These are phyloP conservation scores for Apiotrichum sp. DNA, from an alignment of 1,284 basidiomycete genomes.

Conservation along the genomic window DNA sequence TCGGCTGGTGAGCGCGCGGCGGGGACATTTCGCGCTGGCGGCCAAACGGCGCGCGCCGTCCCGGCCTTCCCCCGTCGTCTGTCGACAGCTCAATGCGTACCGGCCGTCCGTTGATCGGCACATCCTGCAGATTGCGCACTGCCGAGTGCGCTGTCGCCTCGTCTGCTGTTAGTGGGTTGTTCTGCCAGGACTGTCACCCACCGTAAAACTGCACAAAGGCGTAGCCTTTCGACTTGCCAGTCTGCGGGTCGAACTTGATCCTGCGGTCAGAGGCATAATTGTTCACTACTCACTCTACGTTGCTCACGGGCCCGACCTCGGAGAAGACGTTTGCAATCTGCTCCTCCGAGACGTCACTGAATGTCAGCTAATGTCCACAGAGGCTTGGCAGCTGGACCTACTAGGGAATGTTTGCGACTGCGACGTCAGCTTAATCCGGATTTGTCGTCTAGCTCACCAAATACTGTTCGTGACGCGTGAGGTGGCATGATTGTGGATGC, in stretches of 20 bases:
- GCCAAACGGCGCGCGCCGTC: constrained; percentile 30
- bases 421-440: not conserved
- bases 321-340: constrained; percentile 47
- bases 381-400: constrained; percentile 11
- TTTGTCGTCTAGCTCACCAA: not conserved
- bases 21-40: constrained; percentile 26
- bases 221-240: constrained; percentile 93
- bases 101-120: constrained; percentile 72
- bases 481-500: not conserved
- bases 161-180: constrained; percentile 54
- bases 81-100: constrained; percentile 69
- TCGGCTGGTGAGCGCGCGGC: constrained; percentile 4
- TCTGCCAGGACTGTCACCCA: constrained; percentile 47
- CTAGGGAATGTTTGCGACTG: constrained; percentile 45
- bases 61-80: constrained; percentile 39
- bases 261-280: constrained; percentile 47
- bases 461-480: not conserved
- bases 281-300: constrained; percentile 43
- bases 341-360: constrained; percentile 47
- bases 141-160: constrained; percentile 84
- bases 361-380: not conserved
- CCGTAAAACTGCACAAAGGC: constrained; percentile 96
- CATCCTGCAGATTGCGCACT: constrained; percentile 77
- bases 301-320: constrained; percentile 49
- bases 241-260: constrained; percentile 90